Base-by-base conservation (phyloP, 805 yeast species). In the Yamadazyma ubonensis region DNA sequence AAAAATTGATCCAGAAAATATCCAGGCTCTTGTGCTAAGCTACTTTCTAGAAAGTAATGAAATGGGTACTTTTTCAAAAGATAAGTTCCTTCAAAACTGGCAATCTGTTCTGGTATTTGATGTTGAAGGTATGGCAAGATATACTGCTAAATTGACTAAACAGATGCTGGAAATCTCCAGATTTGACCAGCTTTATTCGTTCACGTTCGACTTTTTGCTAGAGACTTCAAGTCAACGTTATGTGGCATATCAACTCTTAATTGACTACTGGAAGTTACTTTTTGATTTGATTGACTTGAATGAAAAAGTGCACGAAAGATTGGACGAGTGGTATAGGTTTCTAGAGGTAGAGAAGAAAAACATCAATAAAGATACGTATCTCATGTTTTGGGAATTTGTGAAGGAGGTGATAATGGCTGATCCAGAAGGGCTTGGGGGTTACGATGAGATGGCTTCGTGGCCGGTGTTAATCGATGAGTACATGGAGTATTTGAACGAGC, bases 371-470 rank as follows among this genome's bases (percentile, higher is more conserved):
- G 99, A 91, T 54, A 77, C 81, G 17, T 91, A 97, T 97, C 73
- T 76, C 45, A 89, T 90, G 97, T 65, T 85, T 41, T 73, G 73
- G 39, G 78, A 80, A 41, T 87, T 89, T 52, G 60, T 83, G 40
- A 60, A 65, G 39, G 75, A 76, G 44, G 71, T 71, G 43, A 60
- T 76, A 1, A 32, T 42, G 2, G 46, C 57, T 2, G 85, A 86
- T 43, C 78, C 84, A 0, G 44, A 18, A 2, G 46, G 54, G 1
- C 65, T 91, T 4, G 61, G 62, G 11, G 63, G 60, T 2, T 90
- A 89, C 59, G 90, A 84, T 51, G 93, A 83, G 48, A 75, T 76
- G 50, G 89, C 84, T 17, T 86, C 96, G 0, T 91, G 98, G 98
- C 99, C 98, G 4, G 78, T 86, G 39, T 66, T 87, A 12, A 78